Evolutionary conservation across 2,329 filamentous ascomycete genomes (phyloP).

Genomic region (Hypoxylon sp.): DNA sequence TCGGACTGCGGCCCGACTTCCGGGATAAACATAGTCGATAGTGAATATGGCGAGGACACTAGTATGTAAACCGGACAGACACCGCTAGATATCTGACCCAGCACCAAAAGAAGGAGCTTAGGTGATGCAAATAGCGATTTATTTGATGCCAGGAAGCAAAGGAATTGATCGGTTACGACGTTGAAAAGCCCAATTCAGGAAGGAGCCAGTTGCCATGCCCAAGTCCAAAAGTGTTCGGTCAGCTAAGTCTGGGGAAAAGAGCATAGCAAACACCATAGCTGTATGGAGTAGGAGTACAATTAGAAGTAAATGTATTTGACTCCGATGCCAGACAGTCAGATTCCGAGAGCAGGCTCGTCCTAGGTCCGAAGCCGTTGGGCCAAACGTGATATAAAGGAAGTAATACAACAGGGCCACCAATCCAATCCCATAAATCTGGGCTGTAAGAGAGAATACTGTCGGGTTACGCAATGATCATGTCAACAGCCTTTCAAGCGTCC

Average conservation of each 20-base stretch:
- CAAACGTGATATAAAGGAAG: conserved; percentile 42
- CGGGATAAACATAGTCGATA: conserved; percentile 38
- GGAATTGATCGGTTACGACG: conserved; percentile 7
- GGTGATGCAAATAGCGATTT: conserved; percentile 13
- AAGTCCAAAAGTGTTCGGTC: conserved; percentile 48
- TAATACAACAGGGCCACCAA: conserved; percentile 39
- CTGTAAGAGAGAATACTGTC: conserved; percentile 34
- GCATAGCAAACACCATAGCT: conserved; percentile 42
- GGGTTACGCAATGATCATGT: conserved; percentile 22
- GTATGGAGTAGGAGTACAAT: conserved; percentile 46
- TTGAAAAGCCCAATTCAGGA: conserved; percentile 46
- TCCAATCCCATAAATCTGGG: conserved; percentile 38
- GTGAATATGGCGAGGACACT: conserved; percentile 30
- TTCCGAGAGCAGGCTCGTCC: conserved; percentile 2
- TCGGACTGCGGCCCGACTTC: conserved; percentile 23
- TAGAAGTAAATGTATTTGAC: conserved; percentile 32
- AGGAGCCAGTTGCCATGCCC: conserved; percentile 49
- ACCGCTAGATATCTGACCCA: conserved; percentile 31
- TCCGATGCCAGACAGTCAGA: conserved; percentile 15
- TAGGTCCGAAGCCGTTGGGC: conserved; percentile 34
- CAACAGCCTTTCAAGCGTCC: background rate
- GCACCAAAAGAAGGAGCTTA: conserved; percentile 10
- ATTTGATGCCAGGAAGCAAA: conserved; percentile 1
- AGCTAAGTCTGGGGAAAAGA: conserved; percentile 35
- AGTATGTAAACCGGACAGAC: conserved; percentile 38